These are phyloP conservation scores for Ophiostoma pallidulum DNA, from an alignment of 2,329 filamentous ascomycete genomes.

Conservation along the genomic window DNA sequence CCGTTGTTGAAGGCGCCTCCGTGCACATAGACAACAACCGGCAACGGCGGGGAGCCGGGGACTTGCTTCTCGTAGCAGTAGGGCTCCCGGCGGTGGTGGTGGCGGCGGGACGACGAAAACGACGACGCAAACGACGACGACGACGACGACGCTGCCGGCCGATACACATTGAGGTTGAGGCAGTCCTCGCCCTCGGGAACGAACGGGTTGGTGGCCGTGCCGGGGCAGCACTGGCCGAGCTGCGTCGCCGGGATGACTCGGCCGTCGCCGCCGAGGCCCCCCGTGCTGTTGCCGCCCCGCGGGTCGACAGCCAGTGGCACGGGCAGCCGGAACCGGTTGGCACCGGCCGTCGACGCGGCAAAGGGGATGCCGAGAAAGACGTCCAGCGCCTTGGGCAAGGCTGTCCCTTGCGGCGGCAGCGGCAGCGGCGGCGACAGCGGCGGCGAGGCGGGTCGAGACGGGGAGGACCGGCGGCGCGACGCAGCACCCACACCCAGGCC, in stretches of 20 bases:
- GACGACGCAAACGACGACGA: too few relatives aligned
- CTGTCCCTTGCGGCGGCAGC: not conserved
- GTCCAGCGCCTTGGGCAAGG: conserved; percentile 32
- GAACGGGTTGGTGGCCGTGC: conserved; percentile 14
- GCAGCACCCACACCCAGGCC: conserved; percentile 4
- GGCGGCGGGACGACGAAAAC: too few relatives aligned
- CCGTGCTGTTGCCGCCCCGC: not conserved
- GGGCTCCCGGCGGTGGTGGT: too few relatives aligned
- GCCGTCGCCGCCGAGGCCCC: not conserved
- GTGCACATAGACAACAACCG: conserved; percentile 53
- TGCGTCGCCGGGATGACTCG: conserved; percentile 5
- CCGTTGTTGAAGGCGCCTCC: conserved; percentile 54
- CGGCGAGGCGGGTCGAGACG: not conserved
- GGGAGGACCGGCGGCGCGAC: too few relatives aligned
- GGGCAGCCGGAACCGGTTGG: conserved; percentile 37
- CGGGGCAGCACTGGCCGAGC: conserved; percentile 14
- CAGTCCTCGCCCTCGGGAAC: conserved; percentile 38
- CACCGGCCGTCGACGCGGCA: conserved; percentile 31
- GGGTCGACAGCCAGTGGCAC: conserved; percentile 22
- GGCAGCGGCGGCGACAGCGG: not conserved
- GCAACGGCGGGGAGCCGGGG: conserved; percentile 23
- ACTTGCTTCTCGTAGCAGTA: not conserved
- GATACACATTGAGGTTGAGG: conserved; percentile 43
- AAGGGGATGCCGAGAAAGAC: conserved; percentile 42
- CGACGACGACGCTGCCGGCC: conserved; percentile 16